Evolutionary conservation across 1,139 yeast genomes (phyloP), one percentile per base, ranked within the genome.

Genomic region (Sugiyamaella pinicola): DNA sequence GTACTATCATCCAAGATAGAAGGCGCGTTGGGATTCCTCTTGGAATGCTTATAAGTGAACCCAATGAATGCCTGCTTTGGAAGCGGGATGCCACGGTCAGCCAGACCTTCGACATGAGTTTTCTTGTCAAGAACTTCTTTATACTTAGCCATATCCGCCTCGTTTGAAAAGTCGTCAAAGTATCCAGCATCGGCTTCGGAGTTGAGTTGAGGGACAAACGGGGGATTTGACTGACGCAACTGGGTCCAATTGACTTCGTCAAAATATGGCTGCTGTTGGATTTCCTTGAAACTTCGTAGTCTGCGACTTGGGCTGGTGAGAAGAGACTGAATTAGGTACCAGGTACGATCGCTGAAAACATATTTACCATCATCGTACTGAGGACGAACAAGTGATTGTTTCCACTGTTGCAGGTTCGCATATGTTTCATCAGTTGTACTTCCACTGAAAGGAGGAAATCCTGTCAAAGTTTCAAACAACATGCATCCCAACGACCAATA

Each of bases 401-500:
- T 87, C 98, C 98, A 95, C 67, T 90, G 85, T 70, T 93, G 89
- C 70, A 95, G 77, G 67, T 95, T 95, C 61, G 91, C 82, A 71
- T 95, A 95, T 0, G 99, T 93, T 69, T 95, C 99, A 65, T 93
- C 96, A 49, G 93, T 88, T 47, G 88, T 83, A 37, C 91, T 82
- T 1, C 99, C 99, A 44, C 96, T 85, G 67, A 95, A 95, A 44
- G 99, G 99, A 2, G 99, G 96, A 70, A 88, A 95, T 0, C 98
- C 97, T 51, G 90, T 88, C 63, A 91, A 79, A 57, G 96, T 87
- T 70, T 91, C 98, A 67, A 87, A 91, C 22, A 91, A 75, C 82
- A 88, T 88, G 70, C 99, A 95, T 1, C 99, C 99, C 52, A 95
- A 77, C 0, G 98, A 91, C 99, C 99, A 95, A 70, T 95, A 95